These are phyloP conservation scores for Pisolithus orientalis DNA, from an alignment of 768 basidiomycete species.

Conservation along the genomic window DNA sequence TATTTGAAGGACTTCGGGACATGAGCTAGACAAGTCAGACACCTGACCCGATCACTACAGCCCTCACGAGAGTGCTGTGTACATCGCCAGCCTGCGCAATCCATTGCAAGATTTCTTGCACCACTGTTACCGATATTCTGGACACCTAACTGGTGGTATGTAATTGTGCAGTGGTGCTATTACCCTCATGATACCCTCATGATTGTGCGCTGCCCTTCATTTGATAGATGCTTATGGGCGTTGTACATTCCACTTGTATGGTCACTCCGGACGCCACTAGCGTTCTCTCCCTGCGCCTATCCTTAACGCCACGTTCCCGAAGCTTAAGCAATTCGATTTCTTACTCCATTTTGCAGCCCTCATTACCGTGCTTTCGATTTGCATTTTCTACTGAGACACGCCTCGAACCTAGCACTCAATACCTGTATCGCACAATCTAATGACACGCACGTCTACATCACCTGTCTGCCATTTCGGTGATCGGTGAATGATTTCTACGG, in stretches of 20 bases:
- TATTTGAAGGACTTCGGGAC: background rate
- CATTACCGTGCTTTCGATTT: too few species aligned
- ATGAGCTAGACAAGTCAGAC: background rate
- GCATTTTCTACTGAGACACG: too few species aligned
- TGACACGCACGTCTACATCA: too few species aligned
- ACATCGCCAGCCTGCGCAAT: background rate
- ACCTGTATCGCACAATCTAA: background rate
- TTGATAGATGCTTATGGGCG: slow-evolving; percentile 4
- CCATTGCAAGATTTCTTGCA: background rate
- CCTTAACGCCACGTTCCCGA: slow-evolving; percentile 15
- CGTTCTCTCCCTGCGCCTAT: slow-evolving; percentile 14
- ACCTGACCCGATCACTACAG: background rate
- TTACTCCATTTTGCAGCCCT: too few species aligned
- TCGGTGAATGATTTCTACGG: too few species aligned
- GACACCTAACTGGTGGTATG: slow-evolving; percentile 3
- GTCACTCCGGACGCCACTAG: slow-evolving; percentile 12
- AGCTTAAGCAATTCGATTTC: too few species aligned
- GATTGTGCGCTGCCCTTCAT: background rate
- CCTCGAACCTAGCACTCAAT: too few species aligned
- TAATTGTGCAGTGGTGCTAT: slow-evolving; percentile 1
- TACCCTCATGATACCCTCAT: background rate
- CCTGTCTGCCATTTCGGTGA: too few species aligned
- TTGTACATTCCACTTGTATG: slow-evolving; percentile 20
- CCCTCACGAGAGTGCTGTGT: background rate
- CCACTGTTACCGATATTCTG: background rate